phyloP scores from a whole-genome alignment of 1,284 basidiomycete species.

The Phellopilus nigrolimitatus region DNA sequence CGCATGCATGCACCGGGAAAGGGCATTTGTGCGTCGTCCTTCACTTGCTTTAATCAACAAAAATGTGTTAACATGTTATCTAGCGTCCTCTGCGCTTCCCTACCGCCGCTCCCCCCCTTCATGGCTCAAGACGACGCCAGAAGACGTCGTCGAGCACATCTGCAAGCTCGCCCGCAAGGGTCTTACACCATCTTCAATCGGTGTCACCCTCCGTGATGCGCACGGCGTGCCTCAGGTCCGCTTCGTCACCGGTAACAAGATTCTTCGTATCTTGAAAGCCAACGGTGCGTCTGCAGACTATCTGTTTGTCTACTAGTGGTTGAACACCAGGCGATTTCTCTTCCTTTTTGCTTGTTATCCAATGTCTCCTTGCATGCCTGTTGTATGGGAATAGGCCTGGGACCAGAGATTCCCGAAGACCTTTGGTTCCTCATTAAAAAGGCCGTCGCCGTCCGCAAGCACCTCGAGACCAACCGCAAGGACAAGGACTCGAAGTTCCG shows the following conservation, averaged over 20 bases:
- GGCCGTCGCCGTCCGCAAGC: constrained; percentile 98
- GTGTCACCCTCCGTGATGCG: constrained; percentile 96
- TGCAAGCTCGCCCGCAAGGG: constrained; percentile 97
- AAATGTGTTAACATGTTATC: constrained; percentile 16
- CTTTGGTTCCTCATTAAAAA: constrained; percentile 99
- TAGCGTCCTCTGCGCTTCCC: constrained; percentile 94
- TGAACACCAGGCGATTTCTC: constrained; percentile 20
- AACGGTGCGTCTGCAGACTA: constrained; percentile 58
- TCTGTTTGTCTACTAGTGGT: constrained; percentile 25
- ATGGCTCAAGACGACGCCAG: constrained; percentile 96
- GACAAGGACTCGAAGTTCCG: constrained; percentile 99
- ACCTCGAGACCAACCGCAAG: constrained; percentile 97
- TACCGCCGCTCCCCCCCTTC: constrained; percentile 93
- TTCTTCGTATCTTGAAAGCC: constrained; percentile 96
- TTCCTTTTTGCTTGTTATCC: constrained; percentile 24
- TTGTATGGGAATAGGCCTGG: constrained; percentile 82
- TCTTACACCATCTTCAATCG: constrained; percentile 96
- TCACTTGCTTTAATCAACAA: neutral
- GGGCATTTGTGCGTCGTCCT: constrained; percentile 76
- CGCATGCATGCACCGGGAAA: constrained; percentile 98
- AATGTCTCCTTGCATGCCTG: constrained; percentile 34
- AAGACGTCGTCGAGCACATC: constrained; percentile 96
- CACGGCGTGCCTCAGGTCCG: constrained; percentile 97
- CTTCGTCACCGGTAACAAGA: constrained; percentile 99
- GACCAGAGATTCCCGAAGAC: constrained; percentile 97